phyloP scores from a whole-genome alignment of 495 filamentous ascomycete species.

The Cudoniella acicularis region DNA sequence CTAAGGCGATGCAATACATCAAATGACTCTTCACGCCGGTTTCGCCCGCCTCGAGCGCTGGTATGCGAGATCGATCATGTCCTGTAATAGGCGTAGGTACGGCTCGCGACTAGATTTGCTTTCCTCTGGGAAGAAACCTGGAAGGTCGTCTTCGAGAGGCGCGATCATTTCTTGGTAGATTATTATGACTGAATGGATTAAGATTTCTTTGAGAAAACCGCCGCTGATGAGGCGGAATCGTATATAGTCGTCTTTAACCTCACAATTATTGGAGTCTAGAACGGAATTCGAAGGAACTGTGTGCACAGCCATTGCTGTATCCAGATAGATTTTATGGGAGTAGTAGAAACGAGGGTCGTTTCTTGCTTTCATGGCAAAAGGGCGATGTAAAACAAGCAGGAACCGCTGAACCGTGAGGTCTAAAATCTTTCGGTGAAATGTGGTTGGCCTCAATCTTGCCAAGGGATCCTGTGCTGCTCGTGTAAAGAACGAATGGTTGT shows the following conservation, averaged over 20 bases:
- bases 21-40: slow-evolving; percentile 25
- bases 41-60: slow-evolving; percentile 14
- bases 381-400: slow-evolving; percentile 48
- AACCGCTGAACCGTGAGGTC: slow-evolving; percentile 47
- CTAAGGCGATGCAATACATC: slow-evolving; percentile 24
- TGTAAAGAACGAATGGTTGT: slow-evolving; percentile 19
- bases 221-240: slow-evolving; percentile 17
- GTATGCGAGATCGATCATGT: slow-evolving; percentile 28
- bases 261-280: no score
- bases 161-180: slow-evolving; percentile 21
- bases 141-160: slow-evolving; percentile 22
- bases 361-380: slow-evolving; percentile 47
- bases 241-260: slow-evolving; percentile 19
- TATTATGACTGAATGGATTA: slow-evolving; percentile 19
- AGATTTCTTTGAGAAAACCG: slow-evolving; percentile 23
- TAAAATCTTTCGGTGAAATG: slow-evolving; percentile 33
- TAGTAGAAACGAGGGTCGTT: slow-evolving; percentile 50
- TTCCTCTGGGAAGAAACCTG: neutral
- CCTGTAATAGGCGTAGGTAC: slow-evolving; percentile 8
- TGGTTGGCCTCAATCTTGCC: slow-evolving; percentile 3
- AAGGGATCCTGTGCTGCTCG: neutral
- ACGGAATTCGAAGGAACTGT: neutral
- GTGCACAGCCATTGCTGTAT: slow-evolving; percentile 43
- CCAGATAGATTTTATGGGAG: slow-evolving; percentile 52
- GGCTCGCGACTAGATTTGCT: neutral